Base-by-base conservation (phyloP, 371 early-diverging fungal genomes). In the Mucor lusitanicus region DNA sequence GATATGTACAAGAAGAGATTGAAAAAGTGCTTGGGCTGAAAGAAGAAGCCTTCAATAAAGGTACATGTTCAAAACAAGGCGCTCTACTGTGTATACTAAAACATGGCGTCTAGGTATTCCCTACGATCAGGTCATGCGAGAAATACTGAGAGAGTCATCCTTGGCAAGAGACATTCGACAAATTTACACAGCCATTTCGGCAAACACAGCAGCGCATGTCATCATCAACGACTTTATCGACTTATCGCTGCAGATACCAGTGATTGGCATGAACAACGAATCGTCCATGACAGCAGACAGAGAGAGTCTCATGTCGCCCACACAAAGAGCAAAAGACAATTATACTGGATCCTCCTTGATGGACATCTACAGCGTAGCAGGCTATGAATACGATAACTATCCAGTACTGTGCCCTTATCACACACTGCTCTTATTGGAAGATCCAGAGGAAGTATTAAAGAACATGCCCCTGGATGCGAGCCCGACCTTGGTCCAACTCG, bases 351-450 rank as follows among this genome's bases (percentile, higher is more conserved):
- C 74, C 3, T 77, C 78, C 0, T 48, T 80, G 46, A 76, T 79
- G 76, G 81, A 78, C 21, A 82, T 80, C 11, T 87, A 83, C 68
- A 82, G 85, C 56, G 78, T 77, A 2, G 78, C 80, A 12, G 84
- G 82, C 0, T 82, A 91, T 61, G 90, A 91, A 63, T 86, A 85
- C 48, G 85, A 82, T 37, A 78, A 81, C 39, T 92, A 89, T 63
- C 94, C 95, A 1, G 83, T 88, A 8, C 79, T 97, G 33, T 87
- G 92, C 42, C 96, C 97, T 0, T 94, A 95, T 70, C 93, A 95
- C 42, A 91, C 95, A 0, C 68, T 97, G 3, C 69, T 97, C 46
- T 83, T 96, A 3, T 73, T 94, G n/a, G 89, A 90, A 55, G 94
- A 92, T 67, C 90, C 92, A 0, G 94, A 94, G 63, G 92, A 92